Conservation (phyloP, 768 basidiomycete species). For the Trametes cinnabarina region DNA sequence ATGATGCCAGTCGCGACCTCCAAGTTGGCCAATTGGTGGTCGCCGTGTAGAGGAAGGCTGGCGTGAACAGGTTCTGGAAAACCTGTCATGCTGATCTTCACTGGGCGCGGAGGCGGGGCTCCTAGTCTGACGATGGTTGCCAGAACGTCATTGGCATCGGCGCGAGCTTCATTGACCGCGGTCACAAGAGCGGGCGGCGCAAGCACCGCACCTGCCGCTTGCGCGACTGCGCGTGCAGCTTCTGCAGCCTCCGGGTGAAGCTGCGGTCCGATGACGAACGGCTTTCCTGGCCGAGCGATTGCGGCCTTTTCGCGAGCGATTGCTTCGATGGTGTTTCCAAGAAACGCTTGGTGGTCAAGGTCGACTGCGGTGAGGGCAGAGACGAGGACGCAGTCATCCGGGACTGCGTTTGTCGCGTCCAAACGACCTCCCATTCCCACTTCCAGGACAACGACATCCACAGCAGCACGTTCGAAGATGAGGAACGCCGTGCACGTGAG, state of each 20-base stretch:
- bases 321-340: constrained; percentile 69
- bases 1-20: constrained; percentile 78
- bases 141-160: constrained; percentile 37
- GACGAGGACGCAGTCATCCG: constrained; percentile 62
- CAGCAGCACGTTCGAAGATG: constrained; percentile 63
- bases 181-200: constrained; percentile 33
- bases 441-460: constrained; percentile 86
- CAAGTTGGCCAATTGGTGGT: constrained; percentile 86
- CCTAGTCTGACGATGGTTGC: constrained; percentile 19
- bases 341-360: constrained; percentile 89
- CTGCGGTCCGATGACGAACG: constrained; percentile 70
- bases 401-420: constrained; percentile 92
- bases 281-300: constrained; percentile 62
- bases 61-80: constrained; percentile 47
- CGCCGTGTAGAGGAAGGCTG: constrained; percentile 67
- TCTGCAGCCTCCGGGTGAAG: constrained; percentile 46
- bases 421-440: constrained; percentile 92
- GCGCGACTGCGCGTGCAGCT: constrained; percentile 44
- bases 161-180: constrained; percentile 30
- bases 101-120: constrained; percentile 39
- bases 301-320: constrained; percentile 85
- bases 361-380: constrained; percentile 87
- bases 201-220: constrained; percentile 39
- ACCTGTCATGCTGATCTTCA: constrained; percentile 42
- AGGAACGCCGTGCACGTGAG: constrained; percentile 78